phyloP scores from a whole-genome alignment of 164 flowering plant species.

The Piper betle region DNA sequence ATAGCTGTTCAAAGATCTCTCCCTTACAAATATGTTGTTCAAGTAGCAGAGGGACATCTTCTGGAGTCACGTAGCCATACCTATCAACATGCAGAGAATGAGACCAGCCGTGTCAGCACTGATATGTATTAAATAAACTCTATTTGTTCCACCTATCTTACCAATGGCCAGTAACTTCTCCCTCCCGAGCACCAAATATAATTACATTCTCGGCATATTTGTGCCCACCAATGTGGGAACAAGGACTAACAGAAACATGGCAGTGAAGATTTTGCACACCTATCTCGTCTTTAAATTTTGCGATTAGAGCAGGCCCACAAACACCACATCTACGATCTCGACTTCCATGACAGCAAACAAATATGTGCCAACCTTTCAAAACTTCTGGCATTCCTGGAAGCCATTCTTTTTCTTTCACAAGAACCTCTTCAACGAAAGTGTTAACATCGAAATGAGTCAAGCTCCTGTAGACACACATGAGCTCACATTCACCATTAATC shows the following conservation, averaged over 20 bases:
- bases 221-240: constrained; percentile 92
- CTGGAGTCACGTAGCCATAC: constrained; percentile 92
- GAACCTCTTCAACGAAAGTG: constrained; percentile 94
- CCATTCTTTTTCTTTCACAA: constrained; percentile 84
- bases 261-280: constrained; percentile 49
- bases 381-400: constrained; percentile 70
- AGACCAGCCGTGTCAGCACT: neutral
- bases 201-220: constrained; percentile 91
- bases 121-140: neutral
- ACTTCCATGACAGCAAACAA: constrained; percentile 85
- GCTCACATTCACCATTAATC: constrained; percentile 1
- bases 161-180: constrained; percentile 75
- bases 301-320: constrained; percentile 74
- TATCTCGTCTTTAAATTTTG: constrained; percentile 69
- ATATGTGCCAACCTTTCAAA: constrained; percentile 56
- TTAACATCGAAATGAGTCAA: constrained; percentile 91
- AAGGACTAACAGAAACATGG: constrained; percentile 75
- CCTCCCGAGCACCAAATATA: constrained; percentile 47
- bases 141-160: constrained; percentile 15
- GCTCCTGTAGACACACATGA: constrained; percentile 48
- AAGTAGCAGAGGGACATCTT: constrained; percentile 69
- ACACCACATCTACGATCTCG: constrained; percentile 90
- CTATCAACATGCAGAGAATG: constrained; percentile 16
- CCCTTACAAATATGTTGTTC: constrained; percentile 74
- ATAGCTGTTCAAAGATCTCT: constrained; percentile 55